These are phyloP conservation scores for Pichia nakasei DNA, from an alignment of 805 yeast species.

Conservation along the genomic window DNA sequence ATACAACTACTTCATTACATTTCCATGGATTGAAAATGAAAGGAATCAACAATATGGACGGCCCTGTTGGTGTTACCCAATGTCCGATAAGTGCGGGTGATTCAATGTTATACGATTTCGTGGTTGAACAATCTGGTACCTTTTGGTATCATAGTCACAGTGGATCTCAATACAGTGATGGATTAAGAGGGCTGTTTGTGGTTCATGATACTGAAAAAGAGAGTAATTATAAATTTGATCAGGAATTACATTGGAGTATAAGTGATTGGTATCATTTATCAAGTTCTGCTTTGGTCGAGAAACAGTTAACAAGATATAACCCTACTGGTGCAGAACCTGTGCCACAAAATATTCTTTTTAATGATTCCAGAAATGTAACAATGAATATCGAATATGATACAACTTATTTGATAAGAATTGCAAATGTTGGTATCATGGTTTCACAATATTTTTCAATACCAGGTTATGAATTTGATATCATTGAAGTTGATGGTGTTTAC, in stretches of 20 bases:
- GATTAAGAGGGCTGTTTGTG: constrained; percentile 59
- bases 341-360: constrained; percentile 57
- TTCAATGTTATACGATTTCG: constrained; percentile 60
- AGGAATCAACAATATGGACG: constrained; percentile 60
- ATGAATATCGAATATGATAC: constrained; percentile 48
- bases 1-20: constrained; percentile 52
- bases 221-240: constrained; percentile 51
- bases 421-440: constrained; percentile 64
- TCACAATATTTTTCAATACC: constrained; percentile 63
- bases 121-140: constrained; percentile 67
- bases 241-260: constrained; percentile 48
- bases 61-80: constrained; percentile 72
- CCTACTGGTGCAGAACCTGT: constrained; percentile 85
- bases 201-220: constrained; percentile 44
- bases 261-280: constrained; percentile 58
- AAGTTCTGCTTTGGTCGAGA: constrained; percentile 35
- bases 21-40: constrained; percentile 73
- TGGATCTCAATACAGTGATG: constrained; percentile 73
- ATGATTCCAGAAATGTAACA: constrained; percentile 52
- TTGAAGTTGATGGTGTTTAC: constrained; percentile 68
- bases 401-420: constrained; percentile 56
- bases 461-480: constrained; percentile 61
- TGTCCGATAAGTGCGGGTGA: constrained; percentile 70
- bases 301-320: constrained; percentile 54
- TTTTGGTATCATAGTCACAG: constrained; percentile 81